These are phyloP conservation scores for Mrakia hoshinonis DNA, from an alignment of 768 basidiomycete species.

Conservation along the genomic window DNA sequence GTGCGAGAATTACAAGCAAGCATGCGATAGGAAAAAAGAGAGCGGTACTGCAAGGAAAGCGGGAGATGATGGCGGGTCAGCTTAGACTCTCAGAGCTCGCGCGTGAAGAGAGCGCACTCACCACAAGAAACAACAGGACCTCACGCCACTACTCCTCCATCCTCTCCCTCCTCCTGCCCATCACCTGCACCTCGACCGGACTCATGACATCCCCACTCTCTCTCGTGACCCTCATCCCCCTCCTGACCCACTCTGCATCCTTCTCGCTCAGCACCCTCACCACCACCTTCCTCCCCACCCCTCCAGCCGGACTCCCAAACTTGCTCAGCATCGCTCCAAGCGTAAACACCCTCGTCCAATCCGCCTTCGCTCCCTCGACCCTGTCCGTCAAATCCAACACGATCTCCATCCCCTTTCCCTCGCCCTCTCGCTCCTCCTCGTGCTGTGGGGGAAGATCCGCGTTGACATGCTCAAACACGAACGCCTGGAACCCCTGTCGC, in stretches of 20 bases:
- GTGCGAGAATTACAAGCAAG: too few relatives aligned
- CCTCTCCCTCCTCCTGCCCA: neutral
- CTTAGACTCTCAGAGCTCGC: too few relatives aligned
- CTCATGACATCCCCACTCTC: neutral
- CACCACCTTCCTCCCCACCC: neutral
- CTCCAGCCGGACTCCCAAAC: neutral
- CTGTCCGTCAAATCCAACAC: neutral
- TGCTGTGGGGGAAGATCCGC: neutral
- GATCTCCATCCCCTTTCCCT: neutral
- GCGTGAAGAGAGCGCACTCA: neutral
- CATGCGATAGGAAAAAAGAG: slow-evolving; percentile 3
- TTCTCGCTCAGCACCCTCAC: neutral
- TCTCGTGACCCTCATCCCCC: neutral
- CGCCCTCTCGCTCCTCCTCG: too few relatives aligned
- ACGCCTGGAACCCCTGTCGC: neutral
- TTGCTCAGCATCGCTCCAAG: neutral
- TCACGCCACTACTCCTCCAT: neutral
- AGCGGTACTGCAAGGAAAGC: too few relatives aligned
- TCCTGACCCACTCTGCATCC: neutral
- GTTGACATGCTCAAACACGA: slow-evolving; percentile 1
- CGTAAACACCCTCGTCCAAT: neutral
- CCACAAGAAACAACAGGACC: neutral
- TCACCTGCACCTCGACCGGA: neutral
- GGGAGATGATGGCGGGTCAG: too few relatives aligned
- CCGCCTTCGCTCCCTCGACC: neutral